Evolutionary conservation across 2,329 filamentous ascomycete species (phyloP), one percentile per base, ranked within the genome.

Genomic region (Arthrobotrys sinensis): DNA sequence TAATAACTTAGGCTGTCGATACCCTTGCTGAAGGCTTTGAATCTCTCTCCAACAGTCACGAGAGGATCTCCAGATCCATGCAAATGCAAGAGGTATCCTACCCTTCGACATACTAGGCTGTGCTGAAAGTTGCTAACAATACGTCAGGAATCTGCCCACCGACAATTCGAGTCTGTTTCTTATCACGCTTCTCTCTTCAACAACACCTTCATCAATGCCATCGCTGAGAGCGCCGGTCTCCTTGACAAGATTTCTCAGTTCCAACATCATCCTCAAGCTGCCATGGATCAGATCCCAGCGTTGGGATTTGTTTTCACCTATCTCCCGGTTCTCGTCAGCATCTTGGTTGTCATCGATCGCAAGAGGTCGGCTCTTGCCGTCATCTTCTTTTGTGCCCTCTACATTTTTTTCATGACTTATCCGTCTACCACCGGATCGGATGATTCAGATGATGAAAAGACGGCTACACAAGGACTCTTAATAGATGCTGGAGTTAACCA

Each of bases 271-370:
- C 12, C 28, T 4, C 32, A 48, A 12, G n/a, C 40, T 14, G 38
- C 14, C 10, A 28, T 45, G 16, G 11, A 12, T 3, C 34, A n/a
- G 11, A 3, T 21, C 16, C 43, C 34, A 53, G 43, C 52, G n/a
- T 12, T 40, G 45, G 36, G 50, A 1, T 36, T 63, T 21, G 4
- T 72, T 2, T 45, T 36, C 1, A 14, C 52, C 8, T 78, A 78
- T 38, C 67, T 78, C 10, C 75, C 75, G 3, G 34, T 78, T 6
- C 6, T 78, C 6, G 10, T 78, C 28, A 78, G 75, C 36, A 43
- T 78, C 14, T 43, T 78, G 10, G 67, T 78, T 8, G 53, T 78
- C 45, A 14, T 78, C 7, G 67, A 78, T 38, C 60, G 62, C 16
- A 72, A 78, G 45, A 52, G 75, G 16, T 63, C 67, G 8, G 75